A percentile compares a stretch with the other conserved stretches of the same genome.
Conservation (phyloP, 805 yeast genomes). For the Candida loeiensis region DNA sequence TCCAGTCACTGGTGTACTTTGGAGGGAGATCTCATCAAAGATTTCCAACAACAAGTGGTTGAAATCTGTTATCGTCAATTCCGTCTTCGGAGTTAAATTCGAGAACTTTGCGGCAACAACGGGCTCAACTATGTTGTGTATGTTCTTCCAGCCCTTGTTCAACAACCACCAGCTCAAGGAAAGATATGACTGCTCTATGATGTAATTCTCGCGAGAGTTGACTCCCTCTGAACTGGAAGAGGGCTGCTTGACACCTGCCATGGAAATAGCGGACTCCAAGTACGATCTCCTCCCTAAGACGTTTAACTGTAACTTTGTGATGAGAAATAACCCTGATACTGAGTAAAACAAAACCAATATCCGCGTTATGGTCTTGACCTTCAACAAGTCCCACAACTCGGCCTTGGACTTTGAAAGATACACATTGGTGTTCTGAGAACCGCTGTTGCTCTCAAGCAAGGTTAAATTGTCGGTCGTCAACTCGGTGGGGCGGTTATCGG, state of each 20-base stretch:
- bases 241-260: slow-evolving; percentile 47
- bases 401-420: slow-evolving; percentile 32
- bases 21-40: slow-evolving; percentile 11
- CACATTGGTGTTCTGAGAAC: slow-evolving; percentile 18
- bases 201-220: slow-evolving; percentile 41
- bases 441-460: slow-evolving; percentile 27
- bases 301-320: slow-evolving; percentile 83
- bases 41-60: slow-evolving; percentile 30
- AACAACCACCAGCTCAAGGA: slow-evolving; percentile 93
- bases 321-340: slow-evolving; percentile 63
- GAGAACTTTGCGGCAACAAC: slow-evolving; percentile 61
- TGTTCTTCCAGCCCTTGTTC: slow-evolving; percentile 74
- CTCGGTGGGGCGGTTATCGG: slow-evolving; percentile 15
- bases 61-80: slow-evolving; percentile 61
- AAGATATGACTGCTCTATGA: slow-evolving; percentile 75
- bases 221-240: slow-evolving; percentile 12
- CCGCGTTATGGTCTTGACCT: slow-evolving; percentile 69
- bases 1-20: slow-evolving; percentile 4
- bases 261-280: slow-evolving; percentile 67
- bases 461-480: slow-evolving; percentile 41
- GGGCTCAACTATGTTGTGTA: slow-evolving; percentile 50
- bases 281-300: slow-evolving; percentile 85
- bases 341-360: slow-evolving; percentile 68
- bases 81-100: slow-evolving; percentile 67
- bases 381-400: slow-evolving; percentile 80